These are phyloP conservation scores for Alternaria atra DNA, from an alignment of 2,329 filamentous ascomycete genomes.

Conservation along the genomic window DNA sequence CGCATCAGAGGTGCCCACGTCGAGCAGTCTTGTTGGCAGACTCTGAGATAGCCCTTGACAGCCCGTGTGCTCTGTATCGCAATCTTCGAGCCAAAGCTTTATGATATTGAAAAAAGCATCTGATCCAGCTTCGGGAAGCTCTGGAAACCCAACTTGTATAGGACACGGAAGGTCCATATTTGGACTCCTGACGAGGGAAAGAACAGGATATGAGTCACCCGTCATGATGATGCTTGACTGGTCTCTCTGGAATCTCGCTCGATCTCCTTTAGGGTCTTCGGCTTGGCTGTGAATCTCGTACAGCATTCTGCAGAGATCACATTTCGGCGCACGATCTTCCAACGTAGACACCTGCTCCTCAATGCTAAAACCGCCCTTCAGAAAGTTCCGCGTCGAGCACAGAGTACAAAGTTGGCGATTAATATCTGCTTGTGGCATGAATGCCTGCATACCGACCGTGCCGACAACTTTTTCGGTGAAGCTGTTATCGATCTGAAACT, in stretches of 20 bases:
- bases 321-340: slow-evolving; percentile 1
- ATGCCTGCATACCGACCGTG: not conserved
- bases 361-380: slow-evolving; percentile 12
- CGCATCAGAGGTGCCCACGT: slow-evolving; percentile 10
- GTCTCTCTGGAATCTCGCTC: slow-evolving; percentile 3
- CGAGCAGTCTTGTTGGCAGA: slow-evolving; percentile 21
- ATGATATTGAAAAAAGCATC: slow-evolving; percentile 15
- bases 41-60: not conserved
- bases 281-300: not conserved
- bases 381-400: slow-evolving; percentile 15
- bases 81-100: not conserved
- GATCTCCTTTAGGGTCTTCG: not conserved
- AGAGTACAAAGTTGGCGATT: not conserved
- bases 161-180: not conserved
- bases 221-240: slow-evolving; percentile 10
- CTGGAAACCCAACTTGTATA: slow-evolving; percentile 25
- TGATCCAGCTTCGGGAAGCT: slow-evolving; percentile 5
- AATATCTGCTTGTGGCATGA: not conserved
- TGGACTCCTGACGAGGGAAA: slow-evolving; percentile 17
- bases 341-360: not conserved
- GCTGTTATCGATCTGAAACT: slow-evolving; percentile 20
- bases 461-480: slow-evolving; percentile 15
- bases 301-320: slow-evolving; percentile 21
- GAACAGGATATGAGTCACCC: slow-evolving; percentile 8
- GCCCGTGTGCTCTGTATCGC: not conserved